Conservation (phyloP, 768 basidiomycete genomes). For the Krasilnikovozyma curviuscula region DNA sequence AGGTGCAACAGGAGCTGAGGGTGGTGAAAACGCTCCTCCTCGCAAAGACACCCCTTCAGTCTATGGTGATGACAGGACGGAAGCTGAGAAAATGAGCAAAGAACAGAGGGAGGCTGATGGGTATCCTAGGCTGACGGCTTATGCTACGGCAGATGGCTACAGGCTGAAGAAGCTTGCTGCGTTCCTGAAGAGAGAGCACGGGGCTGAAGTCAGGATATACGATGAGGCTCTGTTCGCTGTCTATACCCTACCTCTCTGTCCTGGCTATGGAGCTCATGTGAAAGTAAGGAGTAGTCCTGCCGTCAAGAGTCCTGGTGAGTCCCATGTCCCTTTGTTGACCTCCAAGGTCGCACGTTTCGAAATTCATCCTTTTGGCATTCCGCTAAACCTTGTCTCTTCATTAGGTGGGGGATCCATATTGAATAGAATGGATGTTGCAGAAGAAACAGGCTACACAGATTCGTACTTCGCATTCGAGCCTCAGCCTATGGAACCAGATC, state of each 20-base stretch:
- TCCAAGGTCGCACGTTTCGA: not conserved
- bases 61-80: conserved; percentile 52
- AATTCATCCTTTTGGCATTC: no score
- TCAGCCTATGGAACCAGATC: no score
- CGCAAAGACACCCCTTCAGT: no score
- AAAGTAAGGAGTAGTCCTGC: conserved; percentile 69
- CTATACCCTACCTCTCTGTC: conserved; percentile 76
- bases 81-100: conserved; percentile 75
- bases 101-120: conserved; percentile 62
- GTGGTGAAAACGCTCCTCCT: not conserved
- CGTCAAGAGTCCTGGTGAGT: conserved; percentile 27
- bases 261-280: conserved; percentile 69
- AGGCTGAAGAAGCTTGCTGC: conserved; percentile 64
- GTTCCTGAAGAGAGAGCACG: conserved; percentile 83
- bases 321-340: not conserved
- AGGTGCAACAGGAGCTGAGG: conserved; percentile 19
- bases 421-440: conserved; percentile 58
- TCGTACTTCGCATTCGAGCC: conserved; percentile 43
- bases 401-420: conserved; percentile 41
- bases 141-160: conserved; percentile 68
- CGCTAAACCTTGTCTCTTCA: no score
- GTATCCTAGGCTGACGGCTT: conserved; percentile 66
- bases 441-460: conserved; percentile 76
- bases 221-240: conserved; percentile 89
- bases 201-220: conserved; percentile 57